Evolutionary conservation across 78 protist species (phyloP), one percentile per base, ranked within the genome.

Genomic region (Cavenderia fasciculata): DNA sequence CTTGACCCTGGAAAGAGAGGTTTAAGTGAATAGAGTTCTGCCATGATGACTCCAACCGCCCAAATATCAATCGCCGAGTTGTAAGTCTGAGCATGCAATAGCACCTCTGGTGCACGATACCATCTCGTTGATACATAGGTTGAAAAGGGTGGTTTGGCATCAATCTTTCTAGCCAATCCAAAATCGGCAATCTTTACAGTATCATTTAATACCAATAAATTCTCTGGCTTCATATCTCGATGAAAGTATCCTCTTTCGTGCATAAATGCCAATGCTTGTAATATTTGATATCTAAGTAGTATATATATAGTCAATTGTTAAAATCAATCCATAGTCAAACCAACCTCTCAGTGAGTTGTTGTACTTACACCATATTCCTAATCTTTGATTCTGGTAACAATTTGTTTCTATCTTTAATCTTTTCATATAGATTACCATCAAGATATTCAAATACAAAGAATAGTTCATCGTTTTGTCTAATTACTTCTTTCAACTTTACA

Each of bases 31-130:
- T 85, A 95, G 40, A 98, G 88, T 94, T 98, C 99, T 1, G 98
- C 98, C 98, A 98, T 97, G 65, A 98, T 97, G 40, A 96, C 52
- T 65, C 94, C 94, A 34, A 74, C 69, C 6, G 94, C 88, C 88
- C 94, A 89, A 12, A 79, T 51, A 62, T 79, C 94, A 43, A 89
- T 79, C 12, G 61, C 91, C 1, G 87, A 21, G 19, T 61, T 72
- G 41, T 91, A 91, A 6, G 29, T 25, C 1, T 49, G 23, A 18
- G 78, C 18, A 43, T 77, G 34, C 1, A 98, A 92, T 18, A 98
- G 93, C 8, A 98, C 95, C 57, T 97, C 99, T 1, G 99, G 99
- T 14, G 99, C 99, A 10, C 99, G 61, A 77, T 99, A 99, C 99
- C 99, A 98, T 14, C 99, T 76, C 0, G 99, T 98, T 5, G 98